Evolutionary conservation across 768 basidiomycete species (phyloP), one percentile per base, ranked within the genome.

Genomic region (Amanita thiersii): DNA sequence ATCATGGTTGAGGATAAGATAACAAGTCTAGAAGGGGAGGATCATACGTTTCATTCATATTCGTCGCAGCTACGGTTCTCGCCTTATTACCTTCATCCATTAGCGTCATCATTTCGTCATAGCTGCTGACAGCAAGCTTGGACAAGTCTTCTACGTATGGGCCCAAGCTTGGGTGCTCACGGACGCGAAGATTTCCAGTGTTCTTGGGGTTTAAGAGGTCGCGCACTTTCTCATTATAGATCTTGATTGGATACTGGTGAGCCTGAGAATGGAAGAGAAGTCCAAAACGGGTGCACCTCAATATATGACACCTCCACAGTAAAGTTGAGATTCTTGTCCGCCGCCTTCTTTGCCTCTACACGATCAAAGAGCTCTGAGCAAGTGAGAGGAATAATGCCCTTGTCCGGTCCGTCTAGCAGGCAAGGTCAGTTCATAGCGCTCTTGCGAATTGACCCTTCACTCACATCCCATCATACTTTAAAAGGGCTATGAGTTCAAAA

Each of bases 51-150:
- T 97, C 96, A 64, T 99, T 99, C 96, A 99, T 99, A 63, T 96
- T 92, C 15, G 96, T 99, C 18, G 96, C 93, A 15, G 96, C 96
- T 17, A 99, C 94, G 10, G 96, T 98, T 37, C 96, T 73, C 39
- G 96, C 93, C 68, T 98, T 97, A 63, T 97, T 99, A 28, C 94
- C 94, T 61, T 99, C 94, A 66, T 99, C 94, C 94, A 98, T 98
- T 57, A 99, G 82, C 4, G 84, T 90, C 86, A 96, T 94, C 86
- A 99, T 96, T 59, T 96, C 94, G 21, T 86, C 78, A 57, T 93
- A 98, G 59, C 72, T 85, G 56, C 76, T 81, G 33, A 98, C 96
- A 20, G 83, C 83, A 41, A 98, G 77, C 62, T 90, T 90, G 54
- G 89, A 91, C 44, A 99, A 71, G 66, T 94, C 91, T 64, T 99